phyloP scores from a whole-genome alignment of 768 basidiomycete genomes.

The Suillus subaureus region DNA sequence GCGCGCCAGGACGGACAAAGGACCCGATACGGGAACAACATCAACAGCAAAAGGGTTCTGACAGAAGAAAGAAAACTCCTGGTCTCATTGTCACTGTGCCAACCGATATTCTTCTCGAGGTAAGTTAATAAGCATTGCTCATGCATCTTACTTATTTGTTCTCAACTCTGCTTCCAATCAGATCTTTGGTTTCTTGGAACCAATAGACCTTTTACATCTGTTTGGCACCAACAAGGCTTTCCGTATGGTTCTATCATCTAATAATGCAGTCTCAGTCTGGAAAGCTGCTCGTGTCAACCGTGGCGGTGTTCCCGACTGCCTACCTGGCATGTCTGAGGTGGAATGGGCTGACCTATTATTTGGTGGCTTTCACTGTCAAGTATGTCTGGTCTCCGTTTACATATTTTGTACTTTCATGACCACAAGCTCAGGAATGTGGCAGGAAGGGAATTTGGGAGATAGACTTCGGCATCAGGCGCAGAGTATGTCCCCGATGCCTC shows the following conservation, averaged over 20 bases:
- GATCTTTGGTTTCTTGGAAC: conserved; percentile 32
- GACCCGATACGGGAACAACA: neutral
- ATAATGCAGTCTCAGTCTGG: conserved; percentile 29
- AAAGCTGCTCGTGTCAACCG: conserved; percentile 8
- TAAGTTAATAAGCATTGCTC: neutral
- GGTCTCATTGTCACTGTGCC: conserved; percentile 21
- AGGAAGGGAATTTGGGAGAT: conserved; percentile 15
- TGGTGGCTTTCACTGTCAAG: conserved; percentile 19
- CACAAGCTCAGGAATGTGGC: conserved; percentile 16
- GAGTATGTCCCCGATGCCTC: conserved; percentile 17
- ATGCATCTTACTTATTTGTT: neutral
- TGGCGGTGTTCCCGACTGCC: conserved; percentile 23
- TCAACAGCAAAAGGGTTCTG: neutral
- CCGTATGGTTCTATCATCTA: conserved; percentile 27
- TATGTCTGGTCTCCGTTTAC: conserved; percentile 6
- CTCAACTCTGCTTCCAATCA: conserved; percentile 8
- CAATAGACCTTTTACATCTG: conserved; percentile 34
- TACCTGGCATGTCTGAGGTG: conserved; percentile 26
- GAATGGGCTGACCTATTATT: conserved; percentile 31
- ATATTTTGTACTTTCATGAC: neutral
- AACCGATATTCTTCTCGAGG: conserved; percentile 31
- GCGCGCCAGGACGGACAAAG: neutral
- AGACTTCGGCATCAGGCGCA: conserved; percentile 20
- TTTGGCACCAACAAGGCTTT: conserved; percentile 28
- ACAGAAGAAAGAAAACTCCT: conserved; percentile 11